phyloP scores from a whole-genome alignment of 208 protist genomes.

The Tritrichomonas foetus region DNA sequence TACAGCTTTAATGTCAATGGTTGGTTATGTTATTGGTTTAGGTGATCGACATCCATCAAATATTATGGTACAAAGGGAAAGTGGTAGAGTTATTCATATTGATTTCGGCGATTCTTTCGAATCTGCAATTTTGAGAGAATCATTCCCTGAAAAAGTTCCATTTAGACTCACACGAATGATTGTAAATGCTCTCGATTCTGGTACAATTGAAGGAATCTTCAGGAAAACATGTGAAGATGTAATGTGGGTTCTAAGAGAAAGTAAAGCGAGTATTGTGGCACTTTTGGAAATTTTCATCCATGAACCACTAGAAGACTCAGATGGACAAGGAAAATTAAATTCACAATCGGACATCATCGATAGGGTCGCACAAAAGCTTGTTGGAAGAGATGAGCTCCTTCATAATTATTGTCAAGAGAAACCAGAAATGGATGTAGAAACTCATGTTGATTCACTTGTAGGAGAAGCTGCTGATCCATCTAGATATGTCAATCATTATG shows the following conservation, averaged over 20 bases:
- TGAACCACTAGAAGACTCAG: constrained; percentile 44
- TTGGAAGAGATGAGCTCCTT: background rate
- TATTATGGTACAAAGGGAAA: constrained; percentile 36
- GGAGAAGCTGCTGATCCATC: background rate
- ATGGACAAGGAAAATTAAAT: background rate
- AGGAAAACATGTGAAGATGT: constrained; percentile 38
- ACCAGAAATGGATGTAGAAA: background rate
- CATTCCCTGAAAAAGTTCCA: constrained; percentile 28
- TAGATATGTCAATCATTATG: constrained; percentile 8
- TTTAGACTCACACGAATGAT: constrained; percentile 38
- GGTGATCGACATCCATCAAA: constrained; percentile 32
- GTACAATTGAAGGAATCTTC: constrained; percentile 27
- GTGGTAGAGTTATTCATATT: background rate
- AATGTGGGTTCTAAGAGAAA: constrained; percentile 48
- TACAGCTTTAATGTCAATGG: constrained; percentile 22
- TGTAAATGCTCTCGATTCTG: background rate
- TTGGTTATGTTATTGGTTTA: constrained; percentile 16
- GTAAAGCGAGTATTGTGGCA: constrained; percentile 48
- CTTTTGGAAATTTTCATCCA: constrained; percentile 53
- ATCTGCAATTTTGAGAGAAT: constrained; percentile 40
- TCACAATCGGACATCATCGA: background rate
- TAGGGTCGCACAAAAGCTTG: background rate
- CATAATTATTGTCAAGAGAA: background rate
- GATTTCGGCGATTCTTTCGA: constrained; percentile 50
- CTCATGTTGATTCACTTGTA: background rate